Evolutionary conservation across 2,329 filamentous ascomycete genomes (phyloP), one percentile per base, ranked within the genome.

Genomic region (Polychaeton citri): DNA sequence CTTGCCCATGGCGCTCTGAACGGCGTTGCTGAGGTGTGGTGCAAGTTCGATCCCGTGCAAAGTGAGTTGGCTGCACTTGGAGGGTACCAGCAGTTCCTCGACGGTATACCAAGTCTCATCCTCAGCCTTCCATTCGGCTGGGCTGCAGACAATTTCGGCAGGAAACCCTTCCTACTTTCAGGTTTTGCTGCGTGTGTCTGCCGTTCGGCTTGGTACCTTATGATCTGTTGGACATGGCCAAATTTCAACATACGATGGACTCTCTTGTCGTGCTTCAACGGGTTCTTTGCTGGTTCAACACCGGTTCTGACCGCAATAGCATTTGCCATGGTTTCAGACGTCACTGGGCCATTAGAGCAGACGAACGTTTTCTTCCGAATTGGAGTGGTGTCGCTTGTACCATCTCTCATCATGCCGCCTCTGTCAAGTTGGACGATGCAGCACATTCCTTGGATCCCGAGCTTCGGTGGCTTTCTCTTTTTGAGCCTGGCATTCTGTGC

Each of bases 11-110:
- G 47, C 34, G 53, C 54, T 3, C 47, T 57, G 3, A 40, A 52
- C 6, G 52, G 52, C 7, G 53, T 47, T 35, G 53, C 53, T 2
- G 67, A 71, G 37, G 47, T 56, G 13, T 48, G 48, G 5, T 75
- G 72, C 55, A 74, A 75, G 46, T 49, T 52, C 3, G 48, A 57
- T 0, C 51, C 55, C 2, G 66, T 76, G 1, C 71, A 75, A 43
- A 59, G 63, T 17, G 59, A 63, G 15, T 54, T 76, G 30, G 69
- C 71, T 10, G 64, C 66, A 58, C 53, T 75, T n/a, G 58, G 60
- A 30, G 70, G 69, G 1, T 69, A 66, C 60, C 46, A 55, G 31
- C 43, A 53, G 15, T 62, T 65, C 2, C 54, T 69, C 19, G 62
- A 70, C 20, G 62, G 63, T 38, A 48, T 72, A 3, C 63, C 69